Base-by-base conservation (phyloP, 1,284 basidiomycete species). In the Sporisorium graminicola region DNA sequence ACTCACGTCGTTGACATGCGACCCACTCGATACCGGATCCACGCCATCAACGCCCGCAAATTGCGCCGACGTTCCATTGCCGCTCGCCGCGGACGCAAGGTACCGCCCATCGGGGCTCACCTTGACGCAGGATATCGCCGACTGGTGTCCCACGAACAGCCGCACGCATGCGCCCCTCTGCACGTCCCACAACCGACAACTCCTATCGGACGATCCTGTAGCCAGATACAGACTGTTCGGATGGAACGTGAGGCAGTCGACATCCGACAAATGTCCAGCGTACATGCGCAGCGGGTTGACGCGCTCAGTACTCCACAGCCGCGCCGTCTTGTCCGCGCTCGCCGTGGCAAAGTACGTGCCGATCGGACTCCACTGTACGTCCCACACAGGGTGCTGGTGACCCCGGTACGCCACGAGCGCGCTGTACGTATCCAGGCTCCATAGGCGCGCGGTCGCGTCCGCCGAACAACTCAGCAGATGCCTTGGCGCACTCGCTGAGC, bases 271-370 rank as follows among this genome's bases (percentile, higher is more conserved):
- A 87, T 99, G 97, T 0, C 97, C 97, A 1, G 94, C 95, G 87
- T 97, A 99, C 85, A 98, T 92, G 72, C 97, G 88, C 74, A 99
- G 86, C 56, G 95, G 93, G 8, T 92, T 91, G 18, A 91, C 91
- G 59, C 95, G 89, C 85, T 99, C 97, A 3, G 95, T 95, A 33
- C 92, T 94, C 97, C 97, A 99, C 47, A 99, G 88, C 77, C 96
- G 89, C 0, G 97, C 97, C 2, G 97, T 98, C 71, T 94, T 89
- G 86, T 99, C 97, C 55, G 96, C 89, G 83, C 94, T 95, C 6
- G 91, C 95, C 13, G 94, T 96, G 0, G 96, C 96, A 86, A 99
- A 99, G 87, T 99, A 98, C n/a, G 96, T 91, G 6, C 97, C 96
- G 87, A 94, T 90, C 8, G 96, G 95, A 76, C 93, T 95, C 97